Base-by-base conservation (phyloP, 2,329 filamentous ascomycete species). In the Aureobasidium subglaciale region DNA sequence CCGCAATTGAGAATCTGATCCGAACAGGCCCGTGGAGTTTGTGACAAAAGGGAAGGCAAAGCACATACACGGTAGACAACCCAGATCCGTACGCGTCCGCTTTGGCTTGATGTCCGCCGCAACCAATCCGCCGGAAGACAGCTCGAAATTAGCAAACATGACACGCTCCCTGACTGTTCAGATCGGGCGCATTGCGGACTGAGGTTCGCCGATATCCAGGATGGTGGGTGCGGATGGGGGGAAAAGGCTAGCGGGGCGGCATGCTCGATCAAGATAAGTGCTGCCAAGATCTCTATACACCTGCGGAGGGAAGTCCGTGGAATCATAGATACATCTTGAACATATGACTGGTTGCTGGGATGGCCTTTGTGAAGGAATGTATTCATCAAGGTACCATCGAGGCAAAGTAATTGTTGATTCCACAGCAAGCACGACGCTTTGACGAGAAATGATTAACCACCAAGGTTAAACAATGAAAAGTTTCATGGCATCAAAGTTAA, bases 141-240 rank as follows among this genome's bases (percentile, higher is more conserved):
- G 38, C 22, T 54, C 50, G 29, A 54, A 54, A 35, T 54, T 54
- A 42, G 50, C 50, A 54, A 54, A 54, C 50, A 54, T 54, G 50
- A 54, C 50, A 52, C 46, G 30, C 20, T 15, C 20, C 3, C 1
- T 29, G 24, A n/a, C 34, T 38, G 46, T 24, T 50, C 34, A 50
- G 34, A 48, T 3, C 46, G 46, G 46, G 35, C 25, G 16, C 16
- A 52, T 32, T 27, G 25, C 35, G 35, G 48, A 52, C 25, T 40
- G 48, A 41, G 16, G 48, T 30, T 40, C 27, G 45, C 34, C 30
- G n/a, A 7, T 40, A 27, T n/a, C 40, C 20, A 20, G 22, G 16
- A 8, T 25, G 9, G 40, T 27, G 5, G 22, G 22, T 42, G 40
- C 40, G 16, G 22, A 25, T 15, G 20, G 5, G 5, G 4, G 11